phyloP scores from a whole-genome alignment of 257 asterid genomes.

The Solanum medicagineum region DNA sequence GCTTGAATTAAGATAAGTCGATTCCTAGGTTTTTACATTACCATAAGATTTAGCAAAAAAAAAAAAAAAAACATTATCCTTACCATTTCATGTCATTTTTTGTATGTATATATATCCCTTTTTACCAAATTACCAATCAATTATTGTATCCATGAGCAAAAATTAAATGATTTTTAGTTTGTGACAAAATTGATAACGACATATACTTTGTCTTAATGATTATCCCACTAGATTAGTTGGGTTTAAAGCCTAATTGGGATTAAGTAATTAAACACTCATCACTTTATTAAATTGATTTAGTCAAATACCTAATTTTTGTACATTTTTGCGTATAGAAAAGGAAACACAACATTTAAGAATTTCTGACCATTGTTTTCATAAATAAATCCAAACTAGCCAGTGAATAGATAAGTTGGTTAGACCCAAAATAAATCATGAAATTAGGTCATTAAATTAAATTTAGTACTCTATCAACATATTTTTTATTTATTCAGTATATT shows the following conservation, averaged over 20 bases:
- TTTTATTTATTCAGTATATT: no score
- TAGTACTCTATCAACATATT: not conserved
- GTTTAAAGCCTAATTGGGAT: not conserved
- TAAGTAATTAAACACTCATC: not conserved
- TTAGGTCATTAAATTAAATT: not conserved
- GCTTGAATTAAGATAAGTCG: not conserved
- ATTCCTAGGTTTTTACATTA: not conserved
- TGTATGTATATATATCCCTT: no score
- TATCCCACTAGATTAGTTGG: not conserved
- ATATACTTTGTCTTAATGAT: not conserved
- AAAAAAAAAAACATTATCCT: not conserved
- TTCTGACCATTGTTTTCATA: not conserved
- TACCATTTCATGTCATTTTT: not conserved
- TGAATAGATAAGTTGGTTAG: not conserved
- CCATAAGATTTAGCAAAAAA: not conserved
- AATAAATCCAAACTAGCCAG: not conserved
- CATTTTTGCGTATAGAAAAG: not conserved
- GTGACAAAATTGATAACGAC: not conserved
- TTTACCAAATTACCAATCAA: not conserved
- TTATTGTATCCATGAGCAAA: not conserved
- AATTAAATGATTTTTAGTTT: not conserved
- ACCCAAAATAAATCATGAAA: not conserved
- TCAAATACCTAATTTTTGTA: not conserved
- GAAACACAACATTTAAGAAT: not conserved
- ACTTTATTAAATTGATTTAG: not conserved